A percentile compares a stretch with the other conserved stretches of the same genome.
Conservation (phyloP, 257 asterid species). For the Handroanthus guayacan region DNA sequence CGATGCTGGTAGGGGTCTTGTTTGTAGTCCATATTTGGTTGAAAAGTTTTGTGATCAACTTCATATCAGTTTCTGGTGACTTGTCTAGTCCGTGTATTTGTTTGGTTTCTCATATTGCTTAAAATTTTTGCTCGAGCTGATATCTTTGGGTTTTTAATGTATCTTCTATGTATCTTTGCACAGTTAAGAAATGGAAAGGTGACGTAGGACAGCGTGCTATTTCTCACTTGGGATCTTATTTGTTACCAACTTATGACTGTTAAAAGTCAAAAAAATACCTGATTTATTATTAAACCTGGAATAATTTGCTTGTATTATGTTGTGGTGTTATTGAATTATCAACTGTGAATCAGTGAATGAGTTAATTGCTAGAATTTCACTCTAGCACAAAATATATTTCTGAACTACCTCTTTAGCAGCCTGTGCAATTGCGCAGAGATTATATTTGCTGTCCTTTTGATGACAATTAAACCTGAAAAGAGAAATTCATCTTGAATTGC, state of each 20-base stretch:
- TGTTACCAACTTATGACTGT: neutral
- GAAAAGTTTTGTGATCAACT: neutral
- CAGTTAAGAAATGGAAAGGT: neutral
- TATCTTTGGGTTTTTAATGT: neutral
- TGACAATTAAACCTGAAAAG: neutral
- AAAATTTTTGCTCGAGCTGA: neutral
- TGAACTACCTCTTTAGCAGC: neutral
- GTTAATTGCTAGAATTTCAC: neutral
- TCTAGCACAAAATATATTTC: neutral
- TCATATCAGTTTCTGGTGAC: neutral
- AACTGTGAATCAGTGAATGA: neutral
- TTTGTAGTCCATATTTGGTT: neutral
- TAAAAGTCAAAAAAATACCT: neutral
- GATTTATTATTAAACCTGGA: neutral
- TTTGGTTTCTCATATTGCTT: slow-evolving; percentile 13
- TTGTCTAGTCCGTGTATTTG: neutral
- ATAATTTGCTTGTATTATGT: neutral
- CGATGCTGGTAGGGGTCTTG: slow-evolving; percentile 6
- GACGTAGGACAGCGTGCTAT: neutral
- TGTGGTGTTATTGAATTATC: neutral
- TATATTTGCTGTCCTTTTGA: neutral
- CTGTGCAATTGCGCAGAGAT: neutral
- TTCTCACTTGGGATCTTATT: neutral
- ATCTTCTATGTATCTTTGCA: too few species aligned
- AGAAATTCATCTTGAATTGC: slow-evolving; percentile 7